Base-by-base conservation (phyloP, 2,329 filamentous ascomycete species). In the Colletotrichum noveboracense region DNA sequence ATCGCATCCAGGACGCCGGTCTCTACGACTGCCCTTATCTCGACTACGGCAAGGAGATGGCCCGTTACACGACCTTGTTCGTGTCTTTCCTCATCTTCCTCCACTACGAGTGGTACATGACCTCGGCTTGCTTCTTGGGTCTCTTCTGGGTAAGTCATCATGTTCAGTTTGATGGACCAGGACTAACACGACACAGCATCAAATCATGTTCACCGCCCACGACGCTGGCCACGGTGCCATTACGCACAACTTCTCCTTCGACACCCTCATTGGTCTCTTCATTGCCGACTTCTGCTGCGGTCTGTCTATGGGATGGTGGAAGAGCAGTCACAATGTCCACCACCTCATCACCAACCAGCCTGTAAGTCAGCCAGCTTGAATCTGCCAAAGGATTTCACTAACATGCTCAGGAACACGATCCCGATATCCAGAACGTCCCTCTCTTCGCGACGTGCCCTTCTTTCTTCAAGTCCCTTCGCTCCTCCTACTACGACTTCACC, bases 251-350 rank as follows among this genome's bases (percentile, higher is more conserved):
- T 93, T 92, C 77, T 83, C 87, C 4, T 78, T 85, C 21, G 92
- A 94, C 80, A 91, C 90, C 0, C 79, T 92, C 6, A 91, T 93
- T 70, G 92, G 88, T 64, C 88, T 92, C 75, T 91, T 93, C 78
- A 86, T 93, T 43, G 92, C 90, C 61, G 91, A 93, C 80, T 92
- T 93, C 79, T 91, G 91, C 85, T 92, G 91, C 77, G 92, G 92
- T 43, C 85, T 94, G 21, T 92, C 90, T 5, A 91, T 93, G 70
- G 91, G 92, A 21, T 93, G 92, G 92, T 93, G 92, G 92, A 93
- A 94, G 85, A 90, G 89, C 79, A 92, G 89, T 68, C 92, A 94
- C 85, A 93, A 93, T 71, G 91, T 94, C 5, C 92, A 94, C 81
- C 92, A 94, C 78, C 87, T 94, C 5, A 85, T 93, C 71, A 93